Evolutionary conservation across 2,329 filamentous ascomycete species (phyloP), one percentile per base, ranked within the genome.

Genomic region (Fusarium proliferatum): DNA sequence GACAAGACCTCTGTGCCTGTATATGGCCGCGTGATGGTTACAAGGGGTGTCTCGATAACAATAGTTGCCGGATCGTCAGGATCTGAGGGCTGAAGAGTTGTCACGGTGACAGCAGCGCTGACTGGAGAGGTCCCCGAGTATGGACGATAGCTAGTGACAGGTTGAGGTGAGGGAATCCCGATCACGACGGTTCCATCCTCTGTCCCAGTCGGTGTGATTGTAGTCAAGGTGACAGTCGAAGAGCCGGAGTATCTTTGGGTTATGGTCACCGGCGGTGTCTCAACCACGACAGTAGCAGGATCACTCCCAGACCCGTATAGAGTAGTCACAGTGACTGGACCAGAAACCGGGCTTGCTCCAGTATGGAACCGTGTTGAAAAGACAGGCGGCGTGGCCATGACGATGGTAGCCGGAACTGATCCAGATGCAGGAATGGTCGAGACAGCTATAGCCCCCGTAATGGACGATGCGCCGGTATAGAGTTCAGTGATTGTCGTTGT

Each of bases 341-440:
- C 39, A 9, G 21, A 15, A 1, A 42, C 9, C n/a, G 21, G 21
- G 2, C 39, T 28, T 10, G 43, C 8, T 28, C 43, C 43, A 21
- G 43, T 46, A 46, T 46, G 28, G 0, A 46, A 46, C 0, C 43
- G 23, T 2, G 43, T 46, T 28, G 17, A 46, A 46, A 46, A 28
- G 1, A 46, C 43, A 0, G 43, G 43, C 9, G 43, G 43, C 0
- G 17, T 46, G 8, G 43, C 43, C 26, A 46, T 46, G 0, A 46
- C 26, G 0, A 46, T 13, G 3, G 43, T 46, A 28, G 43, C 43
- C 0, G 43, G 26, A 21, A 28, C 43, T 0, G 43, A 46, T 1
- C 43, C 43, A 0, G 43, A 46, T 0, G 43, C 26, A 1, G 5
- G 0, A 21, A 28, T 15, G 12, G 26, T 46, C 0, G 26, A 28